Base-by-base conservation (phyloP, 495 filamentous ascomycete species). In the Bryoglossum gracile region DNA sequence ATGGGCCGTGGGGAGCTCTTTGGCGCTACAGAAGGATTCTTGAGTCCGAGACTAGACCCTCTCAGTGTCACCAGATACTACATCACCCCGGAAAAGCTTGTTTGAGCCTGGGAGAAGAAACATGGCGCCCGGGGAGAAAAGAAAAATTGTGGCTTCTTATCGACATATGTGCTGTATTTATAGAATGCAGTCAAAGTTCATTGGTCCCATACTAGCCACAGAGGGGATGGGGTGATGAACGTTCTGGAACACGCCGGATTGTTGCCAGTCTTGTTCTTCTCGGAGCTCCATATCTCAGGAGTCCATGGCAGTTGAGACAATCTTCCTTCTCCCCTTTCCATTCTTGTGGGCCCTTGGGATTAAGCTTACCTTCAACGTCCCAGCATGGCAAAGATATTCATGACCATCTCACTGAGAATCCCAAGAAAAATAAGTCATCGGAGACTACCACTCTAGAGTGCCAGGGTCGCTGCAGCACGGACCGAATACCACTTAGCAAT, bases 81-180 rank as follows among this genome's bases (percentile, higher is more conserved):
- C 13, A 10, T 21, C 28, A 11, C 40, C 40, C 22, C 38, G 18
- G 40, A 25, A 43, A 43, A 43, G 40, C 40, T 43, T 43, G 40
- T 43, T 43, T 25, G 13, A 26, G 3, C 8, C 2, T 2, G 10
- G 22, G 3, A 8, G 11, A 26, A 11, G 22, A 21, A 43, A 43
- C 40, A 23, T 43, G 40, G 40, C 40, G 40, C 14, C 8, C 10
- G 40, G n/a, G n/a, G 13, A 25, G 17, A 43, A 43, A 30, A 13
- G 3, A 25, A 43, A 43, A 30, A 13, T 25, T 42, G 40, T 22
- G 8, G 18, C 8, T 3, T 13, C 5, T n/a, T n/a, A n/a, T 11
- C 18, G n/a, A 5, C 6, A 25, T 11, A 13, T 28, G 6, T 26
- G 5, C 8, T 19, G 5, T 43, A 43, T 43, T 43, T 24, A 25